Evolutionary conservation across 148 eudicot genomes (phyloP).

Genomic region (Bassia scoparia): DNA sequence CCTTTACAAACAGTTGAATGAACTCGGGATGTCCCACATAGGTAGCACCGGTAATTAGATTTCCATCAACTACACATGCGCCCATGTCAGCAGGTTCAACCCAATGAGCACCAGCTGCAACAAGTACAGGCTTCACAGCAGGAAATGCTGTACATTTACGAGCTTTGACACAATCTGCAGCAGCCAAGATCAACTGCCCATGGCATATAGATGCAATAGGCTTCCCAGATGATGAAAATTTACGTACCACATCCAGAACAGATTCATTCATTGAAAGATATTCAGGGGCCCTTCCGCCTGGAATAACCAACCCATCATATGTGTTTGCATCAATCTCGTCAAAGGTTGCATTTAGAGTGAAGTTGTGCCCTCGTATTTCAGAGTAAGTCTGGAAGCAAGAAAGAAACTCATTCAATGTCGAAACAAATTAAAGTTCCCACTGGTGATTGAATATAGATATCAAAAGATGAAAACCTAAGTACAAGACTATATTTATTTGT

Average conservation of each 20-base stretch:
- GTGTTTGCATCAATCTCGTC: slow-evolving; percentile 58
- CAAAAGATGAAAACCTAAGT: background rate
- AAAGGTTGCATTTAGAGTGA: slow-evolving; percentile 83
- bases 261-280: slow-evolving; percentile 77
- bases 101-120: slow-evolving; percentile 97
- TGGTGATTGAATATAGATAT: background rate
- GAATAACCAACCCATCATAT: slow-evolving; percentile 84
- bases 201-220: slow-evolving; percentile 85
- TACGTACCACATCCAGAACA: slow-evolving; percentile 54
- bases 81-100: slow-evolving; percentile 63
- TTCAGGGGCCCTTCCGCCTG: slow-evolving; percentile 94
- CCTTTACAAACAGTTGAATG: slow-evolving; percentile 75
- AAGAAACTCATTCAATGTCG: background rate
- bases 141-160: slow-evolving; percentile 80
- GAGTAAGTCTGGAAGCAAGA: slow-evolving; percentile 63
- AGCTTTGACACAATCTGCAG: slow-evolving; percentile 66
- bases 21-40: slow-evolving; percentile 77
- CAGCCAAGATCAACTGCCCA: slow-evolving; percentile 86
- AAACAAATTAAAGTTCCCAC: background rate
- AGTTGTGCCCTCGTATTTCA: slow-evolving; percentile 89
- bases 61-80: slow-evolving; percentile 60
- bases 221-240: slow-evolving; percentile 58
- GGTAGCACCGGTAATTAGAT: slow-evolving; percentile 67
- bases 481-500: background rate
- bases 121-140: slow-evolving; percentile 58